Base-by-base conservation (phyloP, 2,329 filamentous ascomycete genomes). In the Escovopsis weberi region DNA sequence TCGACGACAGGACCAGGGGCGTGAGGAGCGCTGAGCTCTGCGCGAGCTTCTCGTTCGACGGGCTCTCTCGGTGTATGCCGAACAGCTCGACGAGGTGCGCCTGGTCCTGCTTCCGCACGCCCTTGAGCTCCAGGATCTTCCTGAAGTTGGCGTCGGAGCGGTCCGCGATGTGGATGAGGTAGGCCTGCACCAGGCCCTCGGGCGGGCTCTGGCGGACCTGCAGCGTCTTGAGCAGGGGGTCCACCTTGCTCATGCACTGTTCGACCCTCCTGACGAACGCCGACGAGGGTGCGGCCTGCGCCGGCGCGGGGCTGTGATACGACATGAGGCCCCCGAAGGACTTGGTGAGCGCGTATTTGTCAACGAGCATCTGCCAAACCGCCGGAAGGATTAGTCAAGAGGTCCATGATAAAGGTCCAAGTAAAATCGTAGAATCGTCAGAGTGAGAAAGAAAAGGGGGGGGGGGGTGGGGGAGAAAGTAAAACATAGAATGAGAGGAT, bases 161-260 rank as follows among this genome's bases (percentile, higher is more conserved):
- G 67, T 98, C 91, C 51, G 78, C 87, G 50, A 98, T 91, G 64
- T 96, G 91, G 60, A 96, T 94, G 32, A 98, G 78, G 59, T 98
- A 98, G 32, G 91, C 91, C 65, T 96, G 89, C 0, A 98, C 88
- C 4, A 98, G 75, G 2, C 85, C 89, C 66, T 98, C 91, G 0
- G 89, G 84, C 0, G 91, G 91, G 4, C 83, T 85, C 2, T 88
- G 79, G 26, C 85, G 85, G 39, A 98, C 89, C 68, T 98, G 91
- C 3, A 98, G 75, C 2, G 91, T 96, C 64, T 98, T 98, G 53
- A 98, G 80, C 19, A 98, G 74, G 1, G 86, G 84, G 55, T 96
- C 89, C 50, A 96, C 80, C 51, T 87, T 85, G 45, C 78, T 78
- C 72, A 94, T 91, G 55, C 77, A 82, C 46, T 80, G 74, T 55